A percentile compares a stretch with the other conserved stretches of the same genome.
phyloP scores from a whole-genome alignment of 2,329 filamentous ascomycete species.

The Microcyclosporella mali region DNA sequence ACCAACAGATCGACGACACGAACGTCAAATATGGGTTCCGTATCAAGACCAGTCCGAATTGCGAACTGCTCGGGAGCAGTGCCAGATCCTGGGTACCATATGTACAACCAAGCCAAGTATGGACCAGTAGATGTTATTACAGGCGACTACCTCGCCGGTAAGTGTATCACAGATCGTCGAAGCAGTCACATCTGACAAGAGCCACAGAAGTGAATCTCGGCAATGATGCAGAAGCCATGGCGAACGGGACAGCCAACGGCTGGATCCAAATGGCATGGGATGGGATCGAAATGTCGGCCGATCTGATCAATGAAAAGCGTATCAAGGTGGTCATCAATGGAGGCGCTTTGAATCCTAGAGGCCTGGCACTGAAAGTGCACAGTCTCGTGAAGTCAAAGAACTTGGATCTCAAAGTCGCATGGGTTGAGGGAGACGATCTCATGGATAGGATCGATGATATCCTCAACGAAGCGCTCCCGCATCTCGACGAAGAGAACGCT shows the following conservation, averaged over 20 bases:
- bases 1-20: too few species aligned
- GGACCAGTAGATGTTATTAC: slow-evolving; percentile 46
- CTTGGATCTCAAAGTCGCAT: slow-evolving; percentile 40
- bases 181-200: slow-evolving; percentile 7
- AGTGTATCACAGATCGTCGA: slow-evolving; percentile 2
- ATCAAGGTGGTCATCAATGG: slow-evolving; percentile 55
- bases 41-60: slow-evolving; percentile 15
- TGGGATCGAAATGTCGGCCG: slow-evolving; percentile 41
- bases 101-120: slow-evolving; percentile 26
- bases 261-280: slow-evolving; percentile 43
- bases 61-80: slow-evolving; percentile 23
- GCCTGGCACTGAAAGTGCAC: slow-evolving; percentile 43
- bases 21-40: slow-evolving; percentile 9
- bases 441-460: slow-evolving; percentile 17
- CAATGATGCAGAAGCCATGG: slow-evolving; percentile 24
- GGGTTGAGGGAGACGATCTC: slow-evolving; percentile 39
- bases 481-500: slow-evolving; percentile 21
- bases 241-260: slow-evolving; percentile 19
- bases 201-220: slow-evolving; percentile 21
- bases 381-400: slow-evolving; percentile 29
- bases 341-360: slow-evolving; percentile 49
- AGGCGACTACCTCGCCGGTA: slow-evolving; percentile 47
- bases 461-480: slow-evolving; percentile 14
- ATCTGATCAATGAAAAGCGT: slow-evolving; percentile 40
- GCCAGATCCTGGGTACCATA: slow-evolving; percentile 23